Base-by-base conservation (phyloP, 2,329 filamentous ascomycete species). In the Falciphora oryzae region DNA sequence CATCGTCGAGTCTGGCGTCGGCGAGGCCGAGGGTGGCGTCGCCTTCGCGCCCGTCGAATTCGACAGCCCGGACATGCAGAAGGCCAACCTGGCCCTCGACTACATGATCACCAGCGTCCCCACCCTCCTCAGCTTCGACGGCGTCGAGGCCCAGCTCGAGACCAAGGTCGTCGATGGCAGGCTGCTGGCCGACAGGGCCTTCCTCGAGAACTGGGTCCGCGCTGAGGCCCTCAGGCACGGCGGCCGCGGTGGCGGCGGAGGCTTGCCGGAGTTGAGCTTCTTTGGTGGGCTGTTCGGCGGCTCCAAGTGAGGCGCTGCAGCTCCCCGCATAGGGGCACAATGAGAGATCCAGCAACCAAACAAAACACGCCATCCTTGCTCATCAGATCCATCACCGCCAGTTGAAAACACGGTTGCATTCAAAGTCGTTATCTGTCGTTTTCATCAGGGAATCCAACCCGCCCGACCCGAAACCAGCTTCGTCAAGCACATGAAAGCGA, bases 91-190 rank as follows among this genome's bases (percentile, higher is more conserved):
- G 25, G 82, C 81, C 8, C 76, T 81, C 70, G 79, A 77, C 8
- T 87, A 85, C 72, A 83, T 85, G 82, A 84, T 88, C 69, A 84
- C 78, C 31, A 79, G 79, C 22, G 77, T 87, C 67, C 85, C 85
- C 29, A 87, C 83, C 11, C 73, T 88, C 65, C 74, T 88, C 61
- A 81, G 80, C 70, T 87, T 87, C 69, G 83, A 85, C 65, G 79
- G 78, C 25, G 81, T 82, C 59, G 84, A 85, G 73, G 78, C 82
- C 1, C 79, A 83, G 72, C 73, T 75, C 1, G 70, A 75, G 63
- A 83, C 81, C 58, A 83, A 80, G 73, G 71, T 86, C 29, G 74
- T 75, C 3, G 83, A 86, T 69, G 81, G 75, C 22, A 77, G 76
- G 65, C 75, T 77, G 68, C 74, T 88, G 66, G 75, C 76, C 2